Evolutionary conservation across 2,329 filamentous ascomycete species (phyloP), one percentile per base, ranked within the genome.

Genomic region (Rhexocercosporidium sp.): DNA sequence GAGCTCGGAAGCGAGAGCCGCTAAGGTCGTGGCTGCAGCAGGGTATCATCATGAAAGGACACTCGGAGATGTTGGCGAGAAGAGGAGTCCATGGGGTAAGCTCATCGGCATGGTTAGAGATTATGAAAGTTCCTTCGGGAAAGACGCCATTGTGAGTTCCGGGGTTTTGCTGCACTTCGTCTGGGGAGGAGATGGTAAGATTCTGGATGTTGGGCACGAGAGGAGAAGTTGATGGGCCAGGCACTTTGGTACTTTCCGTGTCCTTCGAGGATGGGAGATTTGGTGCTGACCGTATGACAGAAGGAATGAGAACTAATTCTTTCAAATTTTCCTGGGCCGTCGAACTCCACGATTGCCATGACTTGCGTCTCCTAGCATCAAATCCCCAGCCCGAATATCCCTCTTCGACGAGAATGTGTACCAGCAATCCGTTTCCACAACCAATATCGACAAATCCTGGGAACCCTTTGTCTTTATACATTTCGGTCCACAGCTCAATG

Each of bases 101-200:
- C 80, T 99, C 94, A 77, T 99, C 96, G 12, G 95, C 95, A 78
- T 99, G 96, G 76, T 99, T 99, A 59, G 94, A 97, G 70, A 99
- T 91, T 74, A 99, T 93, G 79, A 99, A 99, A 0, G 93, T 96
- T 31, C 88, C 88, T 18, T 79, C 77, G 0, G 88, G 84, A 75
- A 98, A 97, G 11, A 83, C 75, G 41, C 95, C 96, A 69, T 82
- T 76, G 71, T 87, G 84, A 69, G 79, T 78, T 83, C 78, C 74
- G 25, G 69, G 39, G 41, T 59, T 51, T 27, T 88, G 84, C 18
- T 83, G 76, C 29, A 75, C 22, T 72, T 69, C 49, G n/a, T 4
- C 14, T 27, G 12, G 18, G 18, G 11, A 7, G 16, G n/a, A 27
- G 6, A 62, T 3, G n/a, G 6, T 37, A 3, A 39, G 7, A 51